Percentiles rank a stretch among this genome's conserved stretches.
Evolutionary conservation across 352 stramenopile species (phyloP).

Genomic region (Phytophthora tubulina): DNA sequence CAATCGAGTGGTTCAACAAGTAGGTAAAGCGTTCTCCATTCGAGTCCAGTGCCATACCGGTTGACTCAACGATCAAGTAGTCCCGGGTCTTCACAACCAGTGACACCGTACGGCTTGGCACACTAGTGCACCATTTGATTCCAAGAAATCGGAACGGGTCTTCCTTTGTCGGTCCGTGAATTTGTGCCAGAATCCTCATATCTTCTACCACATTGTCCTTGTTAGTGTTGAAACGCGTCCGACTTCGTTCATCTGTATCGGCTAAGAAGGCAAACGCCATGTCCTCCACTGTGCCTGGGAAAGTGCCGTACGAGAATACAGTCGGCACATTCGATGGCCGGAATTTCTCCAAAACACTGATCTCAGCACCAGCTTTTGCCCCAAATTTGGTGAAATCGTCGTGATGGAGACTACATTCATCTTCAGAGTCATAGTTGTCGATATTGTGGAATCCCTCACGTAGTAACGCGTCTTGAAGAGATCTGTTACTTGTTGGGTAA

Average conservation of each 20-base stretch:
- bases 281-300: slow-evolving; percentile 56
- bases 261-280: slow-evolving; percentile 51
- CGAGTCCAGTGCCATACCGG: slow-evolving; percentile 50
- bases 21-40: slow-evolving; percentile 45
- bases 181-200: slow-evolving; percentile 33
- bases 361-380: slow-evolving; percentile 37
- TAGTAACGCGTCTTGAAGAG: slow-evolving; percentile 23
- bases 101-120: slow-evolving; percentile 19
- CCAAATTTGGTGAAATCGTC: slow-evolving; percentile 43
- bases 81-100: slow-evolving; percentile 58
- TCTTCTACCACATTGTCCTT: slow-evolving; percentile 37
- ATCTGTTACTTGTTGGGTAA: slow-evolving; percentile 30
- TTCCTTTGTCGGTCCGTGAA: slow-evolving; percentile 31
- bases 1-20: slow-evolving; percentile 48
- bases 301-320: slow-evolving; percentile 39
- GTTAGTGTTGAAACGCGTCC: slow-evolving; percentile 29
- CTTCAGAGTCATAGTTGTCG: slow-evolving; percentile 34
- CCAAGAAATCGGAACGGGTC: slow-evolving; percentile 59
- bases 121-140: slow-evolving; percentile 54
- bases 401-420: slow-evolving; percentile 31
- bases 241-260: slow-evolving; percentile 40
- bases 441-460: slow-evolving; percentile 17
- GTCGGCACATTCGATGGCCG: slow-evolving; percentile 45
- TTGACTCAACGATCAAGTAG: slow-evolving; percentile 62
- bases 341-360: slow-evolving; percentile 41